Evolutionary conservation across 192 early-diverging fungal species (phyloP).

Genomic region (Mortierella antarctica): DNA sequence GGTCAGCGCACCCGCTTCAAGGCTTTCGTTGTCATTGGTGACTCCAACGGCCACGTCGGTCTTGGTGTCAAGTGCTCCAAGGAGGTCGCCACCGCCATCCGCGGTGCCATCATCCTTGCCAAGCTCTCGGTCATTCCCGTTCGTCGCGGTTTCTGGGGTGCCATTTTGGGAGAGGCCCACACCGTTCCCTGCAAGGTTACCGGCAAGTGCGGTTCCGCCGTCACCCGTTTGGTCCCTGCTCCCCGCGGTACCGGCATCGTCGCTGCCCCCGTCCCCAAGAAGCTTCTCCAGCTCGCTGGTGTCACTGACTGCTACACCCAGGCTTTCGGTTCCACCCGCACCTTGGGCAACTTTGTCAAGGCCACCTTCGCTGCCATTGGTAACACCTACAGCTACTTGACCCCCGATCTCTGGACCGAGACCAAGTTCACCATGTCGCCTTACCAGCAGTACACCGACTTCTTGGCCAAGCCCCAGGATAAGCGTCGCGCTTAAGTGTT

Average conservation of each 20-base stretch:
- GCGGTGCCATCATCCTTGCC: slow-evolving; percentile 98
- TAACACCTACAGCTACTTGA: slow-evolving; percentile 97
- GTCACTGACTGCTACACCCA: slow-evolving; percentile 98
- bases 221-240: slow-evolving; percentile 94
- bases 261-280: slow-evolving; percentile 97
- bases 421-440: slow-evolving; percentile 88
- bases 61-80: slow-evolving; percentile 99
- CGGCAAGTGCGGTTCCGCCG: slow-evolving; percentile 94
- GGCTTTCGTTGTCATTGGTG: slow-evolving; percentile 99
- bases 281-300: slow-evolving; percentile 96
- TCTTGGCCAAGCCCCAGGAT: slow-evolving; percentile 64
- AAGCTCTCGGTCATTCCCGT: slow-evolving; percentile 98
- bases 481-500: slow-evolving; percentile 25
- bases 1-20: slow-evolving; percentile 99
- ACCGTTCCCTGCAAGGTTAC: slow-evolving; percentile 98
- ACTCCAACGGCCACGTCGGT: slow-evolving; percentile 97
- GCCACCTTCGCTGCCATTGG: slow-evolving; percentile 97
- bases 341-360: slow-evolving; percentile 99
- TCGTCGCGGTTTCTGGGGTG: slow-evolving; percentile 99
- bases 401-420: slow-evolving; percentile 96
- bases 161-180: slow-evolving; percentile 95
- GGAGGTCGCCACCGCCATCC: slow-evolving; percentile 99
- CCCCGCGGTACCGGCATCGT: slow-evolving; percentile 99
- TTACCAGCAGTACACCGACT: slow-evolving; percentile 90
- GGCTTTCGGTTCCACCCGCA: slow-evolving; percentile 96